Conservation (phyloP, 2,329 filamentous ascomycete species). For the Chaetomiaceae sp. region DNA sequence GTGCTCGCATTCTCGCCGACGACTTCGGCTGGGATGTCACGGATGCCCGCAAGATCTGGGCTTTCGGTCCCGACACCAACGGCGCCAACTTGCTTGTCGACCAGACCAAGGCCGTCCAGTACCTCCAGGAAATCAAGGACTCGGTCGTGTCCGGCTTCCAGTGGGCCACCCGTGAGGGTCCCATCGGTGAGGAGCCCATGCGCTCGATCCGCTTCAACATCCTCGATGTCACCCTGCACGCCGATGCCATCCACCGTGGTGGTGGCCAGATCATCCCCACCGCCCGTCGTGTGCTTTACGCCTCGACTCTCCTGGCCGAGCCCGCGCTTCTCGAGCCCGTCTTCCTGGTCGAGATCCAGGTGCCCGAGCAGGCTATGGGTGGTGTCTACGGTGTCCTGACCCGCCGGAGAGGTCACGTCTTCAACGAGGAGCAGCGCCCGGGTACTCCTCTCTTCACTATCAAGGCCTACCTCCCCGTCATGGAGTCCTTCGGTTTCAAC, state of each 20-base stretch:
- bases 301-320: conserved; percentile 81
- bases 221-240: conserved; percentile 98
- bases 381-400: conserved; percentile 99
- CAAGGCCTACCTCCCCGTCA: conserved; percentile 40
- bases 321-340: conserved; percentile 92
- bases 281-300: conserved; percentile 94
- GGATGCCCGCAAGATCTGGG: conserved; percentile 99
- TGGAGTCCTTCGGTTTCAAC: conserved; percentile 71
- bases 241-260: conserved; percentile 99
- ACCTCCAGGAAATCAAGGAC: conserved; percentile 99
- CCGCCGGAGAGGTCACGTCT: conserved; percentile 97
- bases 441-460: conserved; percentile 99
- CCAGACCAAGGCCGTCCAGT: conserved; percentile 99
- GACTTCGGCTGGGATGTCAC: conserved; percentile 99
- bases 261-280: conserved; percentile 98
- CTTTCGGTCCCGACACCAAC: conserved; percentile 95
- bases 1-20: conserved; percentile 92
- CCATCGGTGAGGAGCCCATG: conserved; percentile 97
- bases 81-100: conserved; percentile 98
- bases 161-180: conserved; percentile 97
- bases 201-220: conserved; percentile 97
- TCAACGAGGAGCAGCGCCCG: conserved; percentile 94
- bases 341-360: conserved; percentile 99
- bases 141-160: conserved; percentile 99
- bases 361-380: conserved; percentile 97